Evolutionary conservation across 2,329 filamentous ascomycete species (phyloP), one percentile per base, ranked within the genome.

Genomic region (Penicillium sp.): DNA sequence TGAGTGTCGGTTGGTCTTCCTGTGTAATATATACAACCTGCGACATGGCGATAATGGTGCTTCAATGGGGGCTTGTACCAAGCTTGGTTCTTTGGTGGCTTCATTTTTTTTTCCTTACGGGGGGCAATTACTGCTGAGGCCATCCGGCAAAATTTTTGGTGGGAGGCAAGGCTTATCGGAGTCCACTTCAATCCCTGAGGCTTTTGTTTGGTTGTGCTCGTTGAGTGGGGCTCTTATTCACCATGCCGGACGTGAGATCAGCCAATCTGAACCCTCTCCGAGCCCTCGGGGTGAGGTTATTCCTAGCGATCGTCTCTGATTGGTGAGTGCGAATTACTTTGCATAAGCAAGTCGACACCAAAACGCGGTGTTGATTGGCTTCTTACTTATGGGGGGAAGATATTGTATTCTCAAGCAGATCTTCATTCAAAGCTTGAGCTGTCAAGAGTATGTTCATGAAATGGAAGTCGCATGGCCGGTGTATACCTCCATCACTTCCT

Each of bases 221-320:
- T 52, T 26, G 19, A 52, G 63, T 65, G 63, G 63, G 54, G 52
- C 58, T 8, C 13, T 45, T 46, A 19, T 14, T 63, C 45, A 56
- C 54, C 63, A 59, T 61, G 28, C 26, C 52, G 37, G 35, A 16
- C 19, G 19, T 11, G 4, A 22, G 6, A 28, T 26, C 37, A 30
- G 48, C 63, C 63, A 65, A 65, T 65, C 10, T 45, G 6, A 46
- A 40, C 22, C 38, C 42, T 38, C 46, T 35, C 59, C 59, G 38
- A 33, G 49, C 11, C 48, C 63, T 53, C 60, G 63, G 58, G 55
- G 53, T 64, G 61, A 65, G 61, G 63, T 59, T 63, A 65, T 64
- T 57, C 56, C 58, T 52, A 61, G 57, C 58, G 58, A 55, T 28
- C 28, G 33, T 40, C 5, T 19, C 26, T 64, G 58, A 65, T 65